phyloP scores from a whole-genome alignment of 371 early-diverging fungal genomes.

The Mortierella sp. region DNA sequence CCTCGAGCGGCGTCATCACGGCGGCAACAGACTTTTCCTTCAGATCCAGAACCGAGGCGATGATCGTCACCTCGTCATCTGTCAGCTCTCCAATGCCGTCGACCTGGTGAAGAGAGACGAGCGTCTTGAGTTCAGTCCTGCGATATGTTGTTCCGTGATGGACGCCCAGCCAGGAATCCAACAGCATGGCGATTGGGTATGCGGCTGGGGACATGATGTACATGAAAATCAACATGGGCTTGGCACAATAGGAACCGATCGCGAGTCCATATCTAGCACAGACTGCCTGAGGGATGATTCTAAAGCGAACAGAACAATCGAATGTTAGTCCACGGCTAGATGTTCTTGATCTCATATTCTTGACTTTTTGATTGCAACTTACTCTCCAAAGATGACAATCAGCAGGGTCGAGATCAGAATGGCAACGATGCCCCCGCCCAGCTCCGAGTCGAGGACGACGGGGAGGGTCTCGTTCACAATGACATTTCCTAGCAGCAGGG shows the following conservation, averaged over 20 bases:
- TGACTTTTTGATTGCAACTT: too few species aligned
- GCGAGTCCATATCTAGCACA: constrained; percentile 77
- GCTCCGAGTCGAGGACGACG: constrained; percentile 83
- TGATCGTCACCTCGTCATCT: constrained; percentile 92
- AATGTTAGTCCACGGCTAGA: too few species aligned
- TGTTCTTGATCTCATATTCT: too few species aligned
- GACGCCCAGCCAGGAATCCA: constrained; percentile 85
- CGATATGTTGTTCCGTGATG: constrained; percentile 85
- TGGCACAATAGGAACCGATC: constrained; percentile 78
- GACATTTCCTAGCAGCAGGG: constrained; percentile 90
- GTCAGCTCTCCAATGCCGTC: constrained; percentile 86
- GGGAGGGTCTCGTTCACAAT: constrained; percentile 96
- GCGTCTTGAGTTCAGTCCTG: constrained; percentile 87
- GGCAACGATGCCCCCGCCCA: constrained; percentile 86
- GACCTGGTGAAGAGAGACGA: constrained; percentile 89
- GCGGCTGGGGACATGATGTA: constrained; percentile 80
- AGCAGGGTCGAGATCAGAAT: constrained; percentile 88
- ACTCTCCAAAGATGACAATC: constrained; percentile 95
- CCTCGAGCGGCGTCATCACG: constrained; percentile 89
- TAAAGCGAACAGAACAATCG: too few species aligned
- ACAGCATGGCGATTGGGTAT: constrained; percentile 81
- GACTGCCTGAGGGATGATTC: constrained; percentile 75
- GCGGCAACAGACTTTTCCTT: constrained; percentile 84
- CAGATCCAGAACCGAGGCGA: constrained; percentile 91
- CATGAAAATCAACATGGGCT: constrained; percentile 75